Conservation (phyloP, 1,284 basidiomycete genomes). For the Papiliotrema nemorosa region DNA sequence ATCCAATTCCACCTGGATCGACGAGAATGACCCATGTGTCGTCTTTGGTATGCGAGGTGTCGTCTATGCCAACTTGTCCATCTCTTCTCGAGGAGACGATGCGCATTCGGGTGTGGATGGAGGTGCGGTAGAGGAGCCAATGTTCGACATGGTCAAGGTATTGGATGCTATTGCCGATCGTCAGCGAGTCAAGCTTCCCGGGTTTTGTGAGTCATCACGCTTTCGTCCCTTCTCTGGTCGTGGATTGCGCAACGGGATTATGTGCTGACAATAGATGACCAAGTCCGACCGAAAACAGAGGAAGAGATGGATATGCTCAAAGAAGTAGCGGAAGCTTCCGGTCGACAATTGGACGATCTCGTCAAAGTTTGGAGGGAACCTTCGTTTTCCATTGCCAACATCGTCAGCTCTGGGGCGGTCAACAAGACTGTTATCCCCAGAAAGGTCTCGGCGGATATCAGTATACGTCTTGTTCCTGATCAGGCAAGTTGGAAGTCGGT, state of each 20-base stretch:
- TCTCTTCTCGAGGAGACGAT: constrained; percentile 56
- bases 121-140: constrained; percentile 79
- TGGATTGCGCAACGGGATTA: too few relatives aligned
- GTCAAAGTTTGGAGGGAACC: constrained; percentile 66
- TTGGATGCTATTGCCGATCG: constrained; percentile 67
- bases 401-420: constrained; percentile 31
- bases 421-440: constrained; percentile 76
- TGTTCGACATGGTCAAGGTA: constrained; percentile 87
- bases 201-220: constrained; percentile 66
- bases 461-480: constrained; percentile 89
- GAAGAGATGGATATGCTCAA: constrained; percentile 67
- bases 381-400: constrained; percentile 45
- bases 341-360: constrained; percentile 63
- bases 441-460: constrained; percentile 72
- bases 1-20: constrained; percentile 93
- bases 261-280: constrained; percentile 59
- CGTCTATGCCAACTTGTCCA: constrained; percentile 57
- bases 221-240: constrained; percentile 6
- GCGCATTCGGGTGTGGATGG: constrained; percentile 73
- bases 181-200: constrained; percentile 64
- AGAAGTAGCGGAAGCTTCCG: constrained; percentile 61
- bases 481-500: constrained; percentile 43
- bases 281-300: constrained; percentile 63
- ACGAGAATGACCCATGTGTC: constrained; percentile 88
- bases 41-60: constrained; percentile 94